These are phyloP conservation scores for Pseudogymnoascus sp. DNA, from an alignment of 2,329 filamentous ascomycete species.

Conservation along the genomic window DNA sequence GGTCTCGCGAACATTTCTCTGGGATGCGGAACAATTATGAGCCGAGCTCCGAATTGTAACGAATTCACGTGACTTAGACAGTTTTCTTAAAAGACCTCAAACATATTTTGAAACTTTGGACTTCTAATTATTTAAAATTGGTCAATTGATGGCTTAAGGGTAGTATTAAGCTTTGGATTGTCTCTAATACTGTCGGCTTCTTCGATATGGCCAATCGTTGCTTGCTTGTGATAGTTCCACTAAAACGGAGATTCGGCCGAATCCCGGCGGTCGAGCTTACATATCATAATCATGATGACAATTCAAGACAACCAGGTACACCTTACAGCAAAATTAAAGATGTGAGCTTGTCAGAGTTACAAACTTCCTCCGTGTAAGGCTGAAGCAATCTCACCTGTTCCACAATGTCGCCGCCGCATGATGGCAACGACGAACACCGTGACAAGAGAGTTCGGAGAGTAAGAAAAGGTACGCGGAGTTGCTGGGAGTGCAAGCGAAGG, in stretches of 20 bases:
- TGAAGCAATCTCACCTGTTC: neutral
- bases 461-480: conserved; percentile 46
- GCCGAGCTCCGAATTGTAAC: neutral
- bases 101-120: neutral
- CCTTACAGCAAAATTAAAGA: neutral
- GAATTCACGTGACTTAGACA: neutral
- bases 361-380: neutral
- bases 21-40: neutral
- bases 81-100: neutral
- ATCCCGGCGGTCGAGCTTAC: conserved; percentile 1
- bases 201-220: neutral
- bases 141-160: neutral
- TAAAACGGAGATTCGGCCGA: neutral
- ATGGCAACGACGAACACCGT: conserved; percentile 18
- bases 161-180: neutral
- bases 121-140: neutral
- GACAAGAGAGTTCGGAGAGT: conserved; percentile 20
- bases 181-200: neutral
- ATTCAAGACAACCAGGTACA: conserved; percentile 1
- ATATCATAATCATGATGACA: conserved; percentile 1
- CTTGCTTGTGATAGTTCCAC: neutral
- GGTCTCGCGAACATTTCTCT: conserved; percentile 6
- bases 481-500: conserved; percentile 51
- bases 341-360: neutral
- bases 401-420: neutral